Evolutionary conservation across 2,329 filamentous ascomycete genomes (phyloP), one percentile per base, ranked within the genome.

Genomic region (Clonostachys solani): DNA sequence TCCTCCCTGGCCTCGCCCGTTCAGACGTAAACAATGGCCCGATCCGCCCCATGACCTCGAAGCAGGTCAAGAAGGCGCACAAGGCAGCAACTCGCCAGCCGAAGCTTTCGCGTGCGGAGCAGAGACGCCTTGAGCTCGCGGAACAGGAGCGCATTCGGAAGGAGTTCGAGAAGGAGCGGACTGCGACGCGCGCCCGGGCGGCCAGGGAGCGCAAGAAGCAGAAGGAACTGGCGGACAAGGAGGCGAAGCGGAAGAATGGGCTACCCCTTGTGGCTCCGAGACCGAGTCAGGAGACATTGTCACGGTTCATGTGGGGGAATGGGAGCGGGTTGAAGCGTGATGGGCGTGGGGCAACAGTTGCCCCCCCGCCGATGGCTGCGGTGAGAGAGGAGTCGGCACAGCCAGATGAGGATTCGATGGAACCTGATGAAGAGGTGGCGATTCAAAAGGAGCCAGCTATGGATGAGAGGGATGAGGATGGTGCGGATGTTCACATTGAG

Each of bases 271-370:
- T 78, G n/a, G 68, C 67, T 12, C 75, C 80, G 5, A 68, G 73
- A 35, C 74, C 80, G 1, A 83, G 80, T 34, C 81, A 84, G 57
- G 74, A 74, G 40, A 79, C 74, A 0, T 80, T 84, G 51, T 67
- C 77, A 16, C 58, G 70, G 35, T 84, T 84, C 48, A 61, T 79
- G 8, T 62, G 66, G 35, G 63, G 66, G 0, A 61, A 64, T n/a
- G 61, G 60, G 2, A 53, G 54, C 4, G 48, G 49, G 2, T 65
- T 53, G 46, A 67, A 66, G 54, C 61, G 61, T 37, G 59, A 61
- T 33, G 46, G 40, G 4, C 49, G 46, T 6, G 62, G 60, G 4
- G 45, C 5, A 2, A 35, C 33, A 5, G 44, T 49, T 17, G 40
- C 12, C 8, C 23, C 23, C 3, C 8, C 23, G 23, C 23, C 23